phyloP scores from a whole-genome alignment of 2,329 filamentous ascomycete species.

The Calonectria montana region DNA sequence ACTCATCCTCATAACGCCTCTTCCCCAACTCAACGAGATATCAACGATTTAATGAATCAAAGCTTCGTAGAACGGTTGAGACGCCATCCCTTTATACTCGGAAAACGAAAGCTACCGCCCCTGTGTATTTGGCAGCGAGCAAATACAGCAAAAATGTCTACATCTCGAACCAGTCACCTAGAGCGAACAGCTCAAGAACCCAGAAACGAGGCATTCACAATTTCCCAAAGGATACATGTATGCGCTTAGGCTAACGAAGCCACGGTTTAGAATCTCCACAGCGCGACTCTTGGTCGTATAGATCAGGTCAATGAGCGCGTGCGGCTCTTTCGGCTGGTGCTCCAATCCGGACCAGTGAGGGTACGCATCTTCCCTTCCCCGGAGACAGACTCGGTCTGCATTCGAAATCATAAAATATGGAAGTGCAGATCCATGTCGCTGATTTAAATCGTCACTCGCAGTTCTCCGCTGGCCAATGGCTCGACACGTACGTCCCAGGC shows the following conservation, averaged over 20 bases:
- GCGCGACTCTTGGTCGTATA: constrained; percentile 70
- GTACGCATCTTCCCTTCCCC: constrained; percentile 50
- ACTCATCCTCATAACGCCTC: not conserved
- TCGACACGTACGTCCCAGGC: constrained; percentile 82
- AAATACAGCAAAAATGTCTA: constrained; percentile 27
- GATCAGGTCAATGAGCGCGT: constrained; percentile 74
- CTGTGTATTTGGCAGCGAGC: not conserved
- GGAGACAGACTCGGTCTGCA: not conserved
- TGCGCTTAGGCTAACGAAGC: not conserved
- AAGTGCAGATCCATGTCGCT: not conserved
- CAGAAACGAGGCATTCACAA: constrained; percentile 65
- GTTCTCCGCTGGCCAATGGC: constrained; percentile 89
- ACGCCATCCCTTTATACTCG: not conserved
- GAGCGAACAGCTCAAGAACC: constrained; percentile 72
- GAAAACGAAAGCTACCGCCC: not conserved
- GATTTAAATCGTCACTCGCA: constrained; percentile 45
- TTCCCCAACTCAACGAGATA: not conserved
- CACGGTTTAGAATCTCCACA: constrained; percentile 62
- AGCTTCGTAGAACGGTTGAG: not conserved
- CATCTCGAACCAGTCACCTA: constrained; percentile 32
- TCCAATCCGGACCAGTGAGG: constrained; percentile 61
- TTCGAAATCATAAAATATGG: not conserved
- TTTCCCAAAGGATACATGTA: too few species aligned
- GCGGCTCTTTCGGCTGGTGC: constrained; percentile 73
- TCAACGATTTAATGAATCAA: not conserved